Base-by-base conservation (phyloP, 225 moss, liverwort and hornwort species). In the Pleurozium schreberi region DNA sequence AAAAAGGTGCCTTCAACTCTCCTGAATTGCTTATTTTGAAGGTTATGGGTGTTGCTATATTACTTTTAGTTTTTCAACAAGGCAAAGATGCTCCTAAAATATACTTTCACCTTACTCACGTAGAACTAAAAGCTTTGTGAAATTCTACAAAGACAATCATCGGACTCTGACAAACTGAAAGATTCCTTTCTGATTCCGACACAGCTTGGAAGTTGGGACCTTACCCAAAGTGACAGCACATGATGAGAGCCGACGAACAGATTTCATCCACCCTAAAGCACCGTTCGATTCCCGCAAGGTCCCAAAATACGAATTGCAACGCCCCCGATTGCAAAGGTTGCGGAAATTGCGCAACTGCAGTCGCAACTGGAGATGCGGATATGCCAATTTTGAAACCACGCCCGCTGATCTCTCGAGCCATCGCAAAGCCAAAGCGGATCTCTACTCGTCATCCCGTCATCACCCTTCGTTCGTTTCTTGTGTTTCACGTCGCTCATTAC, bases 341-440 rank as follows among this genome's bases (percentile, higher is more conserved):
- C 70, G 87, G 12, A 17, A 57, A 66, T 33, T 59, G 26, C 68
- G 76, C 33, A 83, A 14, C 27, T 26, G 66, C 82, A n/a, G 75
- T 43, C 80, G 84, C 69, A 18, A n/a, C n/a, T n/a, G n/a, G 50
- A 90, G 79, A 88, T 88, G 80, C 90, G 90, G 90, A 90, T 90
- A 90, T 90, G 30, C 90, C 85, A 40, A 31, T 57, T 65, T 49
- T 47, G 74, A 85, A 77, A 42, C 84, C 43, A 30, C 4, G 34
- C 19, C 62, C 22, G 4, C 28, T n/a, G 55, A 75, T 50, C 77
- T 23, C 27, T 34, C 45, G 49, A 52, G 60, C n/a, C 49, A 15
- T 70, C n/a, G 70, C 59, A 43, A 42, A 81, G 74, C 64, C 34
- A 34, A 59, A 64, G 33, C 31, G 83, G 19, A 74, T 62, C 88